phyloP scores from a whole-genome alignment of 106 monocot genomes.

The Amphibolis antarctica region DNA sequence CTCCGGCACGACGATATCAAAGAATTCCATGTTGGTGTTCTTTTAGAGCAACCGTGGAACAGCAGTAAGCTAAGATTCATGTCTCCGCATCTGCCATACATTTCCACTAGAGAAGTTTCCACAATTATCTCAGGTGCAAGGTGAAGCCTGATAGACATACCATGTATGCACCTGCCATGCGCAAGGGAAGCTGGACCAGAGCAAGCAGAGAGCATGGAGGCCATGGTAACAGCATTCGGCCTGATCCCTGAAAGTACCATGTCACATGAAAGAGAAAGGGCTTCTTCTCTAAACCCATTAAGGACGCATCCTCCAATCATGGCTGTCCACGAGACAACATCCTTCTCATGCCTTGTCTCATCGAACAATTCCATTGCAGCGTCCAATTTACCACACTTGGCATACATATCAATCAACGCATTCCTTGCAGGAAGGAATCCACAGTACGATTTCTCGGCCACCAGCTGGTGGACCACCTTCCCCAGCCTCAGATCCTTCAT shows the following conservation, averaged over 20 bases:
- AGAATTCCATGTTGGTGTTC: slow-evolving; percentile 63
- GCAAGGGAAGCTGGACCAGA: slow-evolving; percentile 1
- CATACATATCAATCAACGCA: slow-evolving; percentile 76
- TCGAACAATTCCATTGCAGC: slow-evolving; percentile 56
- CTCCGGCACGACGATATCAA: slow-evolving; percentile 38
- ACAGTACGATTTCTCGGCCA: slow-evolving; percentile 19
- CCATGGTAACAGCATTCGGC: slow-evolving; percentile 57
- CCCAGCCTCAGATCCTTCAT: slow-evolving; percentile 36
- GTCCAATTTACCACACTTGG: slow-evolving; percentile 47
- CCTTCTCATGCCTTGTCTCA: slow-evolving; percentile 15
- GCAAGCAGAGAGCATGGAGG: slow-evolving; percentile 43
- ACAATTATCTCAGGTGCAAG: slow-evolving; percentile 37
- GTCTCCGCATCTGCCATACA: slow-evolving; percentile 35
- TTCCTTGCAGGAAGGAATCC: slow-evolving; percentile 33
- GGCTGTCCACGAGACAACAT: slow-evolving; percentile 58
- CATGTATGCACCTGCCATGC: slow-evolving; percentile 50
- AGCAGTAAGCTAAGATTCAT: slow-evolving; percentile 15
- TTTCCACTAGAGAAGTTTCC: slow-evolving; percentile 62
- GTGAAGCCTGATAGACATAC: slow-evolving; percentile 29
- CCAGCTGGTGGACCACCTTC: slow-evolving; percentile 29
- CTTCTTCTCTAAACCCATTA: slow-evolving; percentile 25
- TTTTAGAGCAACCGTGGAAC: slow-evolving; percentile 28
- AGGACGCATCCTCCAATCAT: slow-evolving; percentile 58
- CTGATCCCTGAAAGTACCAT: slow-evolving; percentile 32
- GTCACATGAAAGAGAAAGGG: slow-evolving; percentile 20